phyloP scores from a whole-genome alignment of 2,329 filamentous ascomycete species.

The Ustulina deusta region DNA sequence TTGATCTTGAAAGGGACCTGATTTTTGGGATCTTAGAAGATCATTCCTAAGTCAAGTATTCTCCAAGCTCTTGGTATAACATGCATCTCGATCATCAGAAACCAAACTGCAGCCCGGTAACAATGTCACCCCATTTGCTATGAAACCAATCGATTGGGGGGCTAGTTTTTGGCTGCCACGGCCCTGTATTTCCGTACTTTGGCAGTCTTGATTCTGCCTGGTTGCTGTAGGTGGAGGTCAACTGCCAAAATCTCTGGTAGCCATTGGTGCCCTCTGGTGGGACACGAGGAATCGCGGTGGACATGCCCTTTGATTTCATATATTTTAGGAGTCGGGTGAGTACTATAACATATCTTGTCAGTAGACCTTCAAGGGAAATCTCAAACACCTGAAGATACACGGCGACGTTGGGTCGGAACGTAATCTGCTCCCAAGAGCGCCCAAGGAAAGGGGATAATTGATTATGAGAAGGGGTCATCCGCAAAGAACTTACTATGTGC shows the following conservation, averaged over 20 bases:
- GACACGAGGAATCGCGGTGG: conserved; percentile 59
- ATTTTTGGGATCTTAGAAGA: background rate
- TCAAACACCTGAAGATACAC: background rate
- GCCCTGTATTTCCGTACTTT: conserved; percentile 32
- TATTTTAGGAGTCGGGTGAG: conserved; percentile 63
- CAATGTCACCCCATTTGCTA: conserved; percentile 34
- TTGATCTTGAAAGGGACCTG: background rate
- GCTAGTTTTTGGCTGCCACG: conserved; percentile 37
- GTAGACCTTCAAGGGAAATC: background rate
- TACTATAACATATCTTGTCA: conserved; percentile 46
- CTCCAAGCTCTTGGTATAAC: background rate
- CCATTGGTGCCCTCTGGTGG: conserved; percentile 43
- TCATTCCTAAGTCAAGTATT: background rate
- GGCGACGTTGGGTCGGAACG: background rate
- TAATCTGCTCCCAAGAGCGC: background rate
- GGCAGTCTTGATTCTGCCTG: conserved; percentile 24
- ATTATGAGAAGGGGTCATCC: background rate
- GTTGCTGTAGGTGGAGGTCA: conserved; percentile 36
- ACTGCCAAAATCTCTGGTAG: conserved; percentile 37
- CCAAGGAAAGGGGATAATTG: background rate
- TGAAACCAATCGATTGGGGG: conserved; percentile 34
- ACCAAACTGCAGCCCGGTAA: conserved; percentile 36
- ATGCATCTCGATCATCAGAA: conserved; percentile 9
- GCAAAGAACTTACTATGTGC: conserved; percentile 48
- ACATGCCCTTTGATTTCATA: conserved; percentile 59